Evolutionary conservation across 2,329 filamentous ascomycete genomes (phyloP), one percentile per base, ranked within the genome.

Genomic region (Fusarium liriodendri): DNA sequence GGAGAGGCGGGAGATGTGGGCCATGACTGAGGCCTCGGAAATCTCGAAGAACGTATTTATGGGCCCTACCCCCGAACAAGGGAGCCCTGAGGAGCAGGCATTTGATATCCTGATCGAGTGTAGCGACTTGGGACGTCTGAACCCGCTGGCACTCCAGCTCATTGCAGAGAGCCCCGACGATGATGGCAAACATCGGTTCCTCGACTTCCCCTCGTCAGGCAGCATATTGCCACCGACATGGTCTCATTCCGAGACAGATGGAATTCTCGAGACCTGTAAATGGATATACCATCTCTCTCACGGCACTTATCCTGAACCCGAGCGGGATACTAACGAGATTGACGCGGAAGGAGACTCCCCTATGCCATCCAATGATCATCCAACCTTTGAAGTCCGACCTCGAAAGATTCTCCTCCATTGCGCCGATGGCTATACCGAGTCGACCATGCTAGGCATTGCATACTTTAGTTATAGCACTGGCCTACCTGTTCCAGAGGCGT

Each of bases 401-500:
- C 87, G 91, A 72, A 95, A 91, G 79, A 90, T 98, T 37, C 89
- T 98, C 35, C 94, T 99, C 45, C 96, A 98, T 82, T 98, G 97
- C 82, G 92, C 93, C 3, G 97, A 99, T 82, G 97, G 97, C 20
- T 99, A 99, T 79, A 99, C 97, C 0, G 97, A 99, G 83, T 96
- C 94, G 1, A 95, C 95, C 2, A 88, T 99, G 82, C 87, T 99
- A 20, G 95, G 90, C 2, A 90, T 99, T 42, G 94, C 96, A 11
- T 99, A 99, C 83, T 95, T 93, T 80, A 97, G 97, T 88, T 99
- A 95, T 82, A 94, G 94, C 63, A 94, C 97, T 71, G 95, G 94
- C 8, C 87, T 91, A 13, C 89, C 95, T 0, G 89, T 96, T 0
- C 93, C 95, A 32, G 91, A 95, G 65, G 95, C 97, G 10, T 98